Evolutionary conservation across 2,329 filamentous ascomycete species (phyloP).

Genomic region (Esteya vermicola): DNA sequence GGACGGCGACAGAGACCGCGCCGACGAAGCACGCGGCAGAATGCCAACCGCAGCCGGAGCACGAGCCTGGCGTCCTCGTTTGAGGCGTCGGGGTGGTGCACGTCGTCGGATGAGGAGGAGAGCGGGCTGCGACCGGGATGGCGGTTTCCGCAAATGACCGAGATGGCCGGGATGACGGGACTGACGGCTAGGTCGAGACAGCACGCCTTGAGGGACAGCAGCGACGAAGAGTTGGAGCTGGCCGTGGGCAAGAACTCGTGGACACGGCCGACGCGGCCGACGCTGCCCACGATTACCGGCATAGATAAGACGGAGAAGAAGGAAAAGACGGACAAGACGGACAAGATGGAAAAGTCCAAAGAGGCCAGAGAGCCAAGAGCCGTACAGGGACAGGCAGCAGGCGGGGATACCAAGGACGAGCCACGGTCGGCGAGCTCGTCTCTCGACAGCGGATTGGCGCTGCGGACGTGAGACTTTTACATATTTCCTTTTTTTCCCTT

Average conservation of each 20-base stretch:
- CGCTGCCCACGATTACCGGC: conserved; percentile 32
- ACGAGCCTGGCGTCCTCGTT: conserved; percentile 8
- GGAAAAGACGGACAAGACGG: conserved; percentile 13
- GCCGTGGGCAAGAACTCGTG: neutral
- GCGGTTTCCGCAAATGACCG: conserved; percentile 7
- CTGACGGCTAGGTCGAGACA: no score
- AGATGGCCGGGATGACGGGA: conserved; percentile 19
- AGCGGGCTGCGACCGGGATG: conserved; percentile 10
- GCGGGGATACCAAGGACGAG: neutral
- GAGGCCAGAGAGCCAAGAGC: neutral
- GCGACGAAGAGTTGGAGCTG: no score
- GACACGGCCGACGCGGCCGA: conserved; percentile 12
- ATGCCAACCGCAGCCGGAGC: conserved; percentile 6
- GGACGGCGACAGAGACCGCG: no score
- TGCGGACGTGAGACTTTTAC: conserved; percentile 8
- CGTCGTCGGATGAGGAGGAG: conserved; percentile 18
- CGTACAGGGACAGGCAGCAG: neutral
- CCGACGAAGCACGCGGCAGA: neutral
- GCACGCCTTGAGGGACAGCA: no score
- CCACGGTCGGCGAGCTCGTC: conserved; percentile 10
- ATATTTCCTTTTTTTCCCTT: neutral
- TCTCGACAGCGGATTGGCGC: conserved; percentile 15
- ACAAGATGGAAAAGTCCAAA: neutral
- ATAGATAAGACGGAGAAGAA: conserved; percentile 20
- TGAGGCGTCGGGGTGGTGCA: conserved; percentile 10